Conservation (phyloP, 2,329 filamentous ascomycete species). For the Ceratocystis smalleyi region DNA sequence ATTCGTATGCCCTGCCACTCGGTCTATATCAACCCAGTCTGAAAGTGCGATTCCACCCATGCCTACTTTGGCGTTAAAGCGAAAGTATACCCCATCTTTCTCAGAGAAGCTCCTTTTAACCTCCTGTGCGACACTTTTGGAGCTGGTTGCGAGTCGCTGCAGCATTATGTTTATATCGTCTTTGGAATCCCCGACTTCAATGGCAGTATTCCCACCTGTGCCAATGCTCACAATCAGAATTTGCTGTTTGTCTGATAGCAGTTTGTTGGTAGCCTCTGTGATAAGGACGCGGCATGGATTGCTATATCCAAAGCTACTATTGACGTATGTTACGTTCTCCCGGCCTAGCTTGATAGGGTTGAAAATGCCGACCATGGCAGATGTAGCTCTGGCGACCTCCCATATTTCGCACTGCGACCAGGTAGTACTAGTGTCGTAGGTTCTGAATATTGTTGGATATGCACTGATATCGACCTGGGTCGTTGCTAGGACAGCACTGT, state of each 20-base stretch:
- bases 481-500: background rate
- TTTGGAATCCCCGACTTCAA: conserved; percentile 17
- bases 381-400: conserved; percentile 23
- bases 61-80: conserved; percentile 22
- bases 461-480: conserved; percentile 5
- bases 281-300: conserved; percentile 24
- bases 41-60: conserved; percentile 20
- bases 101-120: too few species aligned
- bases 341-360: conserved; percentile 21
- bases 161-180: background rate
- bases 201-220: conserved; percentile 20
- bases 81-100: conserved; percentile 18
- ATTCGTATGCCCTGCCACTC: conserved; percentile 19
- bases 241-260: conserved; percentile 15
- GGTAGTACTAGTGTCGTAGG: conserved; percentile 19
- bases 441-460: conserved; percentile 20
- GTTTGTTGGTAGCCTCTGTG: conserved; percentile 20
- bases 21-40: conserved; percentile 20
- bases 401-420: conserved; percentile 21
- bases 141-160: background rate
- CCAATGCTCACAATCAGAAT: conserved; percentile 21
- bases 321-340: conserved; percentile 22
- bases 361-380: conserved; percentile 22
- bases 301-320: conserved; percentile 23
- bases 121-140: background rate